Percentiles rank a stretch among this genome's conserved stretches.
Conservation (phyloP, 371 early-diverging fungal species). For the Rhizomucor pusillus region DNA sequence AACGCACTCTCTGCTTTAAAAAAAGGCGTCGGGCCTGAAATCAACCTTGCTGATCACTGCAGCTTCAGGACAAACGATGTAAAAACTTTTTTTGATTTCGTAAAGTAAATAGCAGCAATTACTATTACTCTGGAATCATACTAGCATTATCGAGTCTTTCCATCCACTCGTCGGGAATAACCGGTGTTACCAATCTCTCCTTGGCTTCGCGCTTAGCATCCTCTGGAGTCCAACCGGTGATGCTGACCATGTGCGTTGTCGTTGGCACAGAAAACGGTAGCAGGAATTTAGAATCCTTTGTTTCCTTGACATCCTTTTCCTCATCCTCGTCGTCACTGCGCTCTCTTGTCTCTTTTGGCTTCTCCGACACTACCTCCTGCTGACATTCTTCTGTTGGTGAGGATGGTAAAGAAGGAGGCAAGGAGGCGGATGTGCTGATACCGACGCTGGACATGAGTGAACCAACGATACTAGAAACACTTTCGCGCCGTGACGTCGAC, state of each 20-base stretch:
- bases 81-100: too few relatives aligned
- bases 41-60: too few relatives aligned
- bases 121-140: not conserved
- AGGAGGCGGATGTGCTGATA: slow-evolving; percentile 16
- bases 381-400: slow-evolving; percentile 3
- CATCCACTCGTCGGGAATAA: slow-evolving; percentile 18
- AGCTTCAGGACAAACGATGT: too few relatives aligned
- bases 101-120: too few relatives aligned
- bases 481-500: slow-evolving; percentile 26
- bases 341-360: not conserved
- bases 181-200: slow-evolving; percentile 9
- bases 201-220: slow-evolving; percentile 10
- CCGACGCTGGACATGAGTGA: slow-evolving; percentile 24
- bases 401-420: slow-evolving; percentile 14
- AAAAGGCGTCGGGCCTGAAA: too few relatives aligned
- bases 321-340: slow-evolving; percentile 26
- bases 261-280: slow-evolving; percentile 57
- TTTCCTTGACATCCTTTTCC: slow-evolving; percentile 45
- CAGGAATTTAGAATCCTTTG: slow-evolving; percentile 48
- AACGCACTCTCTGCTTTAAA: too few relatives aligned
- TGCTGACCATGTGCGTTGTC: slow-evolving; percentile 31
- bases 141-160: slow-evolving; percentile 14
- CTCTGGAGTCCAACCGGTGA: slow-evolving; percentile 13
- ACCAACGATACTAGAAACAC: slow-evolving; percentile 26
- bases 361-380: not conserved